Conservation (phyloP, 2,329 filamentous ascomycete genomes). For the Plectosphaerella sp. region DNA sequence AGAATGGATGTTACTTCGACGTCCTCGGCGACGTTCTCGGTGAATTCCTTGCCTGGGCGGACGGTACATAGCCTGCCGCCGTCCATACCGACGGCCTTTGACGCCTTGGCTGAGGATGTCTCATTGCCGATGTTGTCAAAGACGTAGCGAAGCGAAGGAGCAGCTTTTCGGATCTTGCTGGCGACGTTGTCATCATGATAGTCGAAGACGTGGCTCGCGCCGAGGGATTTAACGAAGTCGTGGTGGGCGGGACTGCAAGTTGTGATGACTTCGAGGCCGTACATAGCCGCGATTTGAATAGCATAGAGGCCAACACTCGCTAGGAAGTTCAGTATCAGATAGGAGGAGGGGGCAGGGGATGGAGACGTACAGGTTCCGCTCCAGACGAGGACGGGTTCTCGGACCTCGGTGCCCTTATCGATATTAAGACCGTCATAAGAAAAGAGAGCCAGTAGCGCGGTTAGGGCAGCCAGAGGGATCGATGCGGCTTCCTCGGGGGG, state of each 20-base stretch:
- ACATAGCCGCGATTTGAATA: constrained; percentile 25
- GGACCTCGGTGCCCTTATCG: constrained; percentile 8
- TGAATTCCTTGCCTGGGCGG: constrained; percentile 32
- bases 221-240: constrained; percentile 23
- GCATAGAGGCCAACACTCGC: constrained; percentile 32
- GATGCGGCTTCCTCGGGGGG: constrained; percentile 26
- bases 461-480: constrained; percentile 31
- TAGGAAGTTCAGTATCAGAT: constrained; percentile 5
- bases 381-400: constrained; percentile 31
- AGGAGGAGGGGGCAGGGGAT: too few species aligned
- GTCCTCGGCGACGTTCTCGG: constrained; percentile 24
- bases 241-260: constrained; percentile 28
- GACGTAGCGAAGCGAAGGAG: constrained; percentile 26
- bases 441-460: constrained; percentile 33
- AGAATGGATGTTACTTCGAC: constrained; percentile 33
- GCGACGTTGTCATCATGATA: constrained; percentile 31
- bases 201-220: constrained; percentile 31
- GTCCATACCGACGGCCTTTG: constrained; percentile 18
- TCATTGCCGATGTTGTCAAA: constrained; percentile 37
- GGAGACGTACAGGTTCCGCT: constrained; percentile 34
- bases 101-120: constrained; percentile 26
- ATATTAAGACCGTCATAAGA: constrained; percentile 30
- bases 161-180: constrained; percentile 24
- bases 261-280: constrained; percentile 26
- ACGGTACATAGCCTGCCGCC: constrained; percentile 33